A percentile compares a stretch with the other conserved stretches of the same genome.
These are phyloP conservation scores for Stenocarpella maydis DNA, from an alignment of 2,329 filamentous ascomycete species.

Conservation along the genomic window DNA sequence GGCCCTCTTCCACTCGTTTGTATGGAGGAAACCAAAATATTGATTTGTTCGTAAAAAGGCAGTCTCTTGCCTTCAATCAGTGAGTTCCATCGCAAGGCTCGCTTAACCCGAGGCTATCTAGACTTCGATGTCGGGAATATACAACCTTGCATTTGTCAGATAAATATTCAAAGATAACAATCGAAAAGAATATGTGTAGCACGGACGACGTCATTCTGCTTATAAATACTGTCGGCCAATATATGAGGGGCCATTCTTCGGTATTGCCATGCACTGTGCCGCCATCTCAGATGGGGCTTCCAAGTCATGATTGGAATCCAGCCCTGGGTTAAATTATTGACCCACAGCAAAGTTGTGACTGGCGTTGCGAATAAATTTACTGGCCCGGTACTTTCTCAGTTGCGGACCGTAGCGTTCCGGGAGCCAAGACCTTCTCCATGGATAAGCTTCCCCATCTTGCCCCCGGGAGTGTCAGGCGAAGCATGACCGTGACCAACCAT, in stretches of 20 bases:
- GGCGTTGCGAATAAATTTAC: constrained; percentile 20
- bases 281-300: background rate
- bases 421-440: constrained; percentile 23
- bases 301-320: background rate
- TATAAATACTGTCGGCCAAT: background rate
- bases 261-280: constrained; percentile 20
- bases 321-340: constrained; percentile 12
- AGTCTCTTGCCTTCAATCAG: background rate
- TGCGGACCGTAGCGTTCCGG: constrained; percentile 17
- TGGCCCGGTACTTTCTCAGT: background rate
- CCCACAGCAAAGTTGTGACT: background rate
- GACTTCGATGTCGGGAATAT: background rate
- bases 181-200: no score
- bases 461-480: constrained; percentile 9
- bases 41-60: background rate
- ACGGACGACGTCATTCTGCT: background rate
- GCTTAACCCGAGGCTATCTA: background rate
- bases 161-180: no score
- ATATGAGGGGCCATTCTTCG: background rate
- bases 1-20: no score
- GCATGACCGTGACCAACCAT: background rate
- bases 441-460: background rate
- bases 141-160: background rate
- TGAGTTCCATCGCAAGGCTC: background rate
- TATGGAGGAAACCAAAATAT: background rate